Evolutionary conservation across 208 protist species (phyloP), one percentile per base, ranked within the genome.

Genomic region (Strigomonas culicis): DNA sequence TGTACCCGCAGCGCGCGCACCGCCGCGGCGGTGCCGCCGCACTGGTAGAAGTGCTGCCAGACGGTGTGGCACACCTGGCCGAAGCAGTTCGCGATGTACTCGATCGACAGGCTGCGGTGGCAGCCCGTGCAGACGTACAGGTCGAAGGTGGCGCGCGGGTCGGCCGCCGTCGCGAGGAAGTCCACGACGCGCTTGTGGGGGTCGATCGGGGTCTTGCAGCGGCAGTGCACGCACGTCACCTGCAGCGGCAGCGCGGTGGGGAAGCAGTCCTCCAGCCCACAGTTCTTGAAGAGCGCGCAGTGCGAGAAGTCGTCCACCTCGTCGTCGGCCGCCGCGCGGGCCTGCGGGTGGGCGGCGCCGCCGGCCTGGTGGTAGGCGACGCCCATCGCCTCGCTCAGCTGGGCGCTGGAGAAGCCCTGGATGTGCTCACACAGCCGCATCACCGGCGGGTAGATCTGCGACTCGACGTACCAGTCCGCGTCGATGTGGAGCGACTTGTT

Each of bases 371-470:
- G 74, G 57, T 64, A 76, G 8, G 75, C 80, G 53, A 96, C 73
- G 8, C 84, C 84, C 90, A 96, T 93, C 24, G 84, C 90, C 46
- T 96, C 87, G 66, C 85, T 86, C 24, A 97, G 79, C 60, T 95
- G 88, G 30, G 75, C 75, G 36, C 68, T 70, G 15, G 79, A 82
- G 66, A 95, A 94, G 31, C 90, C 92, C 66, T 95, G 86, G 59
- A 99, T 95, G 57, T 97, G 86, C 63, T 97, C 94, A 50, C 84
- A 96, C 67, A 98, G 69, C 66, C 98, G 95, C 77, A 94, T 82
- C 24, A 98, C 88, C 0, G 97, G 95, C 17, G 97, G 97, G 66
- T 96, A 96, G 21, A 99, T 66, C 74, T 99, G 98, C 36, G 92
- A 80, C 19, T 80, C 51, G 0, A 98, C 60, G 75, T 98, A 98